Evolutionary conservation across 2,329 filamentous ascomycete species (phyloP), one percentile per base, ranked within the genome.

Genomic region (Fusarium vanettenii): DNA sequence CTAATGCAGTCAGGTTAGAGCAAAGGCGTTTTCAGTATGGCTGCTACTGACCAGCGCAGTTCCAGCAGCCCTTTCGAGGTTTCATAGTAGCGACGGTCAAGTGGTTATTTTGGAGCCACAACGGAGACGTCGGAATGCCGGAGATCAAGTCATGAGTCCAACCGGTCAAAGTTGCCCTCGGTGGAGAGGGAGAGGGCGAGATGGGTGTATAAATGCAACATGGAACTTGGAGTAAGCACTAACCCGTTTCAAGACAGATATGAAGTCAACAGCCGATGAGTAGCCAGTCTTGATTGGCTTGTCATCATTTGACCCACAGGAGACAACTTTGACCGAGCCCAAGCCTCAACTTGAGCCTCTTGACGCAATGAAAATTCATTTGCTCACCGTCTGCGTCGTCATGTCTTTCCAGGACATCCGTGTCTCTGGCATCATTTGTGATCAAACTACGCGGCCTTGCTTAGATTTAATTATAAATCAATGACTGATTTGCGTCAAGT

Each of bases 31-130:
- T 0, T 31, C 6, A 48, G 14, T 8, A 18, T 18, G 9, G 22
- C 18, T 37, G 29, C 14, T n/a, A 66, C 74, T 25, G 20, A 77
- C 75, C 72, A 71, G 61, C 22, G 10, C 75, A 76, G 16, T 74
- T 76, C 75, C 72, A 76, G 13, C 75, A 77, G n/a, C 64, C 61
- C 37, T 68, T 70, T 31, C 66, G 50, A n/a, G 68, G 14, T 41
- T 70, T 75, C 64, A 70, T 69, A 29, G 10, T 41, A 22, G 20
- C 29, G 48, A 31, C 31, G 1, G 18, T n/a, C 29, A 6, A 41
- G 22, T 37, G 9, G 2, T 20, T 25, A 39, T 37, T 39, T 22
- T 25, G 16, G 33, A 59, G 6, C 33, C 22, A 29, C 16, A 29
- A 18, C 20, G 22, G 7, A 33, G 6, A 14, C 14, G 27, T 39